These are phyloP conservation scores for Serendipita sp. DNA, from an alignment of 768 basidiomycete species.

Conservation along the genomic window DNA sequence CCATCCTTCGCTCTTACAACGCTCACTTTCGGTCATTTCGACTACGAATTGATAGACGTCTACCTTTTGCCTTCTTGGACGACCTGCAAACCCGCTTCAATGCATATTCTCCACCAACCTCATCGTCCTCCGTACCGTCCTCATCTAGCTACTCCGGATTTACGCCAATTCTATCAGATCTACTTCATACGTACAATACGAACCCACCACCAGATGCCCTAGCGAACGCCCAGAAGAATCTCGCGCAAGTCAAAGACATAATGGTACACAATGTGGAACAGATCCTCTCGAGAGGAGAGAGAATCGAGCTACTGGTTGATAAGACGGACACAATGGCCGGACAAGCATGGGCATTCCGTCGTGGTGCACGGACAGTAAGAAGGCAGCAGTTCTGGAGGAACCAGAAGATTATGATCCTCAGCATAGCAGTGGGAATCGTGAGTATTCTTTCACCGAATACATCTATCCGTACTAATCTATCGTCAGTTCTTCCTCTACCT, in stretches of 20 bases:
- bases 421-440: constrained; percentile 55
- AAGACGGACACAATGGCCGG: constrained; percentile 93
- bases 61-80: constrained; percentile 85
- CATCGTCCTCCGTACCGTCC: constrained; percentile 25
- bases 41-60: constrained; percentile 35
- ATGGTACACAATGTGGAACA: constrained; percentile 99
- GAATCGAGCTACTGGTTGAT: constrained; percentile 90
- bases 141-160: constrained; percentile 58
- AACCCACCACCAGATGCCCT: constrained; percentile 78
- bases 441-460: constrained; percentile 19
- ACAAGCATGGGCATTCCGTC: constrained; percentile 83
- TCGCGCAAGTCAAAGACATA: constrained; percentile 84
- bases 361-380: constrained; percentile 71
- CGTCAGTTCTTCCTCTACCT: constrained; percentile 61
- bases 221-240: constrained; percentile 73
- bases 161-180: constrained; percentile 48
- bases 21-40: neutral
- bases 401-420: constrained; percentile 49
- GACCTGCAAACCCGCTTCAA: constrained; percentile 51
- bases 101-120: constrained; percentile 45
- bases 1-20: neutral
- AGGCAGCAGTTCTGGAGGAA: constrained; percentile 88
- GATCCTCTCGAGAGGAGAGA: constrained; percentile 84
- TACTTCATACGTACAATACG: constrained; percentile 83
- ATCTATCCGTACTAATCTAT: constrained; percentile 11